Base-by-base conservation (phyloP, 352 stramenopile species). In the Blastocystis sp. region DNA sequence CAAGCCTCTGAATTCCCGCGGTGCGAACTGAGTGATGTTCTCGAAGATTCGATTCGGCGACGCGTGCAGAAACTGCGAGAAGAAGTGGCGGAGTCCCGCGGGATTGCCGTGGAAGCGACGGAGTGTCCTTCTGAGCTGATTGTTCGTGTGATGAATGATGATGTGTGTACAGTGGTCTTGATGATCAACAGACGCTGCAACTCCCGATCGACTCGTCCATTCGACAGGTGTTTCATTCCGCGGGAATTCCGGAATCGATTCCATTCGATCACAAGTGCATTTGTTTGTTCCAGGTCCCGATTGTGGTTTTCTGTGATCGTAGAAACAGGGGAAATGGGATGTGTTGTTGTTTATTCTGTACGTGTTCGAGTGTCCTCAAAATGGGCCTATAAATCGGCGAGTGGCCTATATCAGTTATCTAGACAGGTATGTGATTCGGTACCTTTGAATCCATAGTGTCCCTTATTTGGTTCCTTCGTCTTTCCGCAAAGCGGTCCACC, bases 281-380 rank as follows among this genome's bases (percentile, higher is more conserved):
- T 54, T 85, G 75, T 40, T 14, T 85, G 14, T 85, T 85, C 21
- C 75, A 85, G 29, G 75, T 85, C 9, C 2, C 18, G 48, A 3
- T 38, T 42, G 6, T 48, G 11, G 27, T 46, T 44, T 29, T 53
- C 2, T 2, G 18, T 32, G 16, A 18, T 7, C 18, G 4, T 75
- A 99, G 89, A 95, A 97, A 87, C 94, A 99, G 76, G 94, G 99
- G 88, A 96, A 96, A 38, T 95, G 99, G 18, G 97, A 98, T 87
- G 94, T 98, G 6, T 93, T 99, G 77, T 89, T 99, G 0, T 99
- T 99, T 88, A 96, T 94, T 57, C 96, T 99, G 87, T 99, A 99
- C 87, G 95, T 98, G 8, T 97, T 99, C 88, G 96, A 99, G 87
- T 98, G 99, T 86, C 93, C 98, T 84, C 93, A 97, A 81, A 96